phyloP scores from a whole-genome alignment of 75 land plant species.

The Cunninghamia lanceolata region DNA sequence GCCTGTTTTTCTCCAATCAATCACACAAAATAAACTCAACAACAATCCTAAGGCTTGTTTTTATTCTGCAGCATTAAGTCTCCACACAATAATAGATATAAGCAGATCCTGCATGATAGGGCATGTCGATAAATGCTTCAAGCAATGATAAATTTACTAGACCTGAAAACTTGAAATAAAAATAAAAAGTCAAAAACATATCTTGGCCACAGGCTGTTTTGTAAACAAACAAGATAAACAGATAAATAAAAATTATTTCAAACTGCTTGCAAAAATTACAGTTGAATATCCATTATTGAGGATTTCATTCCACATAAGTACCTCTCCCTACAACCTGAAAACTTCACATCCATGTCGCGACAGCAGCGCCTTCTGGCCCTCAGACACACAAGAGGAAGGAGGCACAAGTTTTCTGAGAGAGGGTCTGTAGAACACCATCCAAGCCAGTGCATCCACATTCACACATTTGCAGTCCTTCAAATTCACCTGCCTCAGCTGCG shows the following conservation, averaged over 20 bases:
- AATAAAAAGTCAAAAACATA: not conserved
- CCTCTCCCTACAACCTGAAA: constrained; percentile 7
- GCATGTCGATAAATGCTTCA: not conserved
- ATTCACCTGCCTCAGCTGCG: constrained; percentile 10
- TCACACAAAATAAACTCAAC: not conserved
- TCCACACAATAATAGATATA: not conserved
- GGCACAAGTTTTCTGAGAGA: constrained; percentile 22
- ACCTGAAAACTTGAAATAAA: not conserved
- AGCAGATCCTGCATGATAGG: not conserved
- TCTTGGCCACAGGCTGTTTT: not conserved
- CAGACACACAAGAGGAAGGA: constrained; percentile 13
- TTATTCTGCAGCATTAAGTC: not conserved
- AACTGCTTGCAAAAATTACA: not conserved
- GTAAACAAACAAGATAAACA: not conserved
- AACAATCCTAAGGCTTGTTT: not conserved
- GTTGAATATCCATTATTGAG: not conserved
- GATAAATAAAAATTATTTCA: not conserved
- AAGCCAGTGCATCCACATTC: constrained; percentile 9
- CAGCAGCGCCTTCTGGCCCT: constrained; percentile 17
- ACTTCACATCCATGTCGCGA: constrained; percentile 20
- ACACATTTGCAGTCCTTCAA: constrained; percentile 12
- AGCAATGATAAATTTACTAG: not conserved
- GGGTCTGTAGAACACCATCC: constrained; percentile 20
- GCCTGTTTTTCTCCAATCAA: not conserved
- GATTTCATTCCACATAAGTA: not conserved